Percentiles rank a stretch among this genome's conserved stretches.
These are phyloP conservation scores for Sugiyamaella xylanicola DNA, from an alignment of 1,139 yeast species.

Conservation along the genomic window DNA sequence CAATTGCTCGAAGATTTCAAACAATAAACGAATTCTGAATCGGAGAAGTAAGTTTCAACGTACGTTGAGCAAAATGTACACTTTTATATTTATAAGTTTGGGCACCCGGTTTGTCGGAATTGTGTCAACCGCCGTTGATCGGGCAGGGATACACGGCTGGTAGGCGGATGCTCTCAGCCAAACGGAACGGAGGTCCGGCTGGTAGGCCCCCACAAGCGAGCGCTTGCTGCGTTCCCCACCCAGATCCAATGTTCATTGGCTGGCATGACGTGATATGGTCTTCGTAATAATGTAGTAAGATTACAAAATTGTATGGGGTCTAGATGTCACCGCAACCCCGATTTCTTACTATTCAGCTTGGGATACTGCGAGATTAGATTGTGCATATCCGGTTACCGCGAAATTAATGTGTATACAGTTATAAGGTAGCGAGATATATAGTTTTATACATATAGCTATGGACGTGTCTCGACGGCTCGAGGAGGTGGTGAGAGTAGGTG, in stretches of 20 bases:
- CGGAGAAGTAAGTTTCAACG: not conserved
- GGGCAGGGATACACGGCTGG: too few relatives aligned
- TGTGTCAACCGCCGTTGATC: not conserved
- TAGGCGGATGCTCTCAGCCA: too few relatives aligned
- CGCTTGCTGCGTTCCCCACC: not conserved
- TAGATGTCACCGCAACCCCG: not conserved
- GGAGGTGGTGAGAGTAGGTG: too few relatives aligned
- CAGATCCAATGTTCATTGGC: not conserved
- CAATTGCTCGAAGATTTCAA: too few relatives aligned
- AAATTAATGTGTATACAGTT: not conserved
- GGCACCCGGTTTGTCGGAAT: not conserved
- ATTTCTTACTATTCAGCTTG: too few relatives aligned
- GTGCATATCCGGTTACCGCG: too few relatives aligned
- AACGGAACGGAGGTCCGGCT: too few relatives aligned
- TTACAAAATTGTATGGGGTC: not conserved
- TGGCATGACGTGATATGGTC: not conserved
- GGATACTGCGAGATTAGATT: too few relatives aligned
- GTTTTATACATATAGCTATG: too few relatives aligned
- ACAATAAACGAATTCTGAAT: not conserved
- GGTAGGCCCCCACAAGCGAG: not conserved
- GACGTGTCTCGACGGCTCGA: too few relatives aligned
- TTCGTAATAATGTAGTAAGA: not conserved
- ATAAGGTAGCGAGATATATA: not conserved
- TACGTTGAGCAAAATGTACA: not conserved
- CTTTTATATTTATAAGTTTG: not conserved